Base-by-base conservation (phyloP, 2,329 filamentous ascomycete genomes). In the Claviceps spartinae region DNA sequence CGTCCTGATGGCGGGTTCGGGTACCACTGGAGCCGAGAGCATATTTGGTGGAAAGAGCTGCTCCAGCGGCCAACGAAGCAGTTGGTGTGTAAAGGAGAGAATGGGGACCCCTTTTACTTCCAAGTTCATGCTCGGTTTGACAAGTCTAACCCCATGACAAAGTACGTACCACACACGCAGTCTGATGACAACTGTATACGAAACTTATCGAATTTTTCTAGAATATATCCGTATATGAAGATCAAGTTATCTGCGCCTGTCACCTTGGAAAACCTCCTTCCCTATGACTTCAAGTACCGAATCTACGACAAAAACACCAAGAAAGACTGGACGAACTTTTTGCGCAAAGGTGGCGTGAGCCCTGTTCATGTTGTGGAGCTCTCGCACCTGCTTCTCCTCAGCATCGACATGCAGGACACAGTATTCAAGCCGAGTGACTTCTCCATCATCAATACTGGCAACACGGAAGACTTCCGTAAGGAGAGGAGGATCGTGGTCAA, bases 261-360 rank as follows among this genome's bases (percentile, higher is more conserved):
- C 14, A 91, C 95, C 48, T 77, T 98, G 4, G 91, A 98, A 66
- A 98, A 98, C 58, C 72, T 98, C 44, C 71, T 98, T 40, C 93
- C 93, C 0, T 97, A 93, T 63, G 93, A 98, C 68, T 98, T 98
- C 80, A 97, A 98, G 68, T 98, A 98, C 67, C 83, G 91, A 52
- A 97, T 98, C 52, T 98, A 97, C 63, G 93, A 98, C 72, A 96
- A 94, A 72, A 94, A 95, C 66, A 96, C 90, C 0, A 94, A 91
- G 74, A 95, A 94, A 65, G 93, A 98, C 65, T 98, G 93, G 93
- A 94, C 88, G 4, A 98, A 98, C 66, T 98, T 98, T 70, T 72
- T 98, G 47, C 82, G 93, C 53, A 97, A 96, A 67, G 93, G 94
- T 26, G 94, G 94, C 14, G 85, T 97, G 52, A 98, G 93, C 65